Evolutionary conservation across 73 alveolate species (phyloP).

Genomic region (Tetrahymena elliotti): DNA sequence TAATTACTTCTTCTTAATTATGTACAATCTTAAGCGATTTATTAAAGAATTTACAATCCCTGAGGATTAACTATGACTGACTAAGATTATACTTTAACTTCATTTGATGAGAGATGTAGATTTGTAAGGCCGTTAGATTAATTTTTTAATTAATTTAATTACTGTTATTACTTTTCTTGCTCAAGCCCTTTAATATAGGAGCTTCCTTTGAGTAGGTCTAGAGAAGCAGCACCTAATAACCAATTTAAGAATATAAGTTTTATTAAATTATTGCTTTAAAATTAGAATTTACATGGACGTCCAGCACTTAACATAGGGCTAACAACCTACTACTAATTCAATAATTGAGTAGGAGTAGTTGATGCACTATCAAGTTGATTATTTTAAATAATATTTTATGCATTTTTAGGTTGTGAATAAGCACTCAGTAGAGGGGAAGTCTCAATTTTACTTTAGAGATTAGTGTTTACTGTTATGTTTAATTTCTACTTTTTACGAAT

Average conservation of each 20-base stretch:
- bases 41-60: neutral
- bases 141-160: neutral
- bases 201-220: neutral
- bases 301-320: neutral
- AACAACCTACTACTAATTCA: neutral
- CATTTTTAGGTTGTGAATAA: neutral
- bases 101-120: neutral
- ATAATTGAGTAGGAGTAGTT: neutral
- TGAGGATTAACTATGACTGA: neutral
- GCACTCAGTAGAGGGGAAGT: neutral
- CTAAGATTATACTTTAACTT: neutral
- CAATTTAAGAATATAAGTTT: neutral
- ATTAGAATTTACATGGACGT: neutral
- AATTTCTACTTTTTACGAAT: neutral
- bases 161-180: neutral
- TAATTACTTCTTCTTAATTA: neutral
- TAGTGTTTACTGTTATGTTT: neutral
- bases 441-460: neutral
- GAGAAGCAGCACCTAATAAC: neutral
- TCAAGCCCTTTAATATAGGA: neutral
- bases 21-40: neutral
- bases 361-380: neutral
- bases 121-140: neutral
- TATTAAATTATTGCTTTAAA: neutral
- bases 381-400: neutral